Conservation (phyloP, 2,329 filamentous ascomycete species). For the Endothia cerciana region DNA sequence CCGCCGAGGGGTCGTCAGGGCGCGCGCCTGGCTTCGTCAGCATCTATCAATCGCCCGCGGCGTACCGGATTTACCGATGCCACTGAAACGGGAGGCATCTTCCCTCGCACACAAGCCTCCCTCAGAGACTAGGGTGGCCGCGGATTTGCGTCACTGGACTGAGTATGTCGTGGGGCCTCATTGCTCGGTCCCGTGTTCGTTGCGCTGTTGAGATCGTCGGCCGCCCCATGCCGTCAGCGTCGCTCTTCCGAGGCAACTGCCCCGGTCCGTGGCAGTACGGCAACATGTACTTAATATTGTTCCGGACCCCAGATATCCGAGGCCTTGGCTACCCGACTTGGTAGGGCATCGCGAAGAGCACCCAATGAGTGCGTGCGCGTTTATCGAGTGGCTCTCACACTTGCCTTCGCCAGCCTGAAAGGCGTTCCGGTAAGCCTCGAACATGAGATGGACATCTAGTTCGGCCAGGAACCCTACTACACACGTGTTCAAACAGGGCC, state of each 20-base stretch:
- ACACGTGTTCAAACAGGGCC: background rate
- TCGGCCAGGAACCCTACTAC: background rate
- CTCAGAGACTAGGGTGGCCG: background rate
- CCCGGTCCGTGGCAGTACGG: conserved; percentile 19
- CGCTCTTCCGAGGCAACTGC: background rate
- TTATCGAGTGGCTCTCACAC: background rate
- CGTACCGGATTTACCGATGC: background rate
- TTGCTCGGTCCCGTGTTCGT: background rate
- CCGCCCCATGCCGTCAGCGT: background rate
- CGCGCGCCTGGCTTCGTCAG: background rate
- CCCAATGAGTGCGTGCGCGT: background rate
- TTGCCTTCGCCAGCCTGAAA: background rate
- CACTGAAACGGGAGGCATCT: background rate
- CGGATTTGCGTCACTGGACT: background rate
- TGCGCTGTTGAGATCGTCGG: background rate
- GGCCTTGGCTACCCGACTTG: background rate
- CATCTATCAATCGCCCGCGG: background rate
- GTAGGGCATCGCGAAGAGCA: conserved; percentile 2
- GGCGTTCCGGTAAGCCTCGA: background rate
- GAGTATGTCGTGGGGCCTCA: background rate
- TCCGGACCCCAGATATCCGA: background rate
- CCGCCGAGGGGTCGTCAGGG: background rate
- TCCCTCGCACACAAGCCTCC: background rate
- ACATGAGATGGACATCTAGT: background rate
- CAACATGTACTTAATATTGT: background rate